These are phyloP conservation scores for Fusarium sp. DNA, from an alignment of 2,329 filamentous ascomycete genomes.

Conservation along the genomic window DNA sequence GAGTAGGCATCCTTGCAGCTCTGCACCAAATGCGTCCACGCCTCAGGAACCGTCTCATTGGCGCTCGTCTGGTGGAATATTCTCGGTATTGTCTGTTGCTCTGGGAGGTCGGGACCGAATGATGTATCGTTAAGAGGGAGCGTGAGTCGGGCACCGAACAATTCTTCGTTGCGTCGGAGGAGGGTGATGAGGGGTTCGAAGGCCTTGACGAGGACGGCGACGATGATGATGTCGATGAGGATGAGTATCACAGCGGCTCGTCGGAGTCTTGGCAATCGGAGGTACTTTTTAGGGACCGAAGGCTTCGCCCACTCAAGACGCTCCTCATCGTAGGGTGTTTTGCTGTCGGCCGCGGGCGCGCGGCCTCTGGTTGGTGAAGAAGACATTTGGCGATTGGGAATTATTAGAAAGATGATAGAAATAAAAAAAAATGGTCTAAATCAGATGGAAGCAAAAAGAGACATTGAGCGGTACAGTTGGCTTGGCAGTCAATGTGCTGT, in stretches of 20 bases:
- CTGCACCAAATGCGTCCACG: conserved; percentile 76
- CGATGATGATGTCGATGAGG: conserved; percentile 73
- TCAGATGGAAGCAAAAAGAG: neutral
- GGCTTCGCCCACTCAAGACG: conserved; percentile 44
- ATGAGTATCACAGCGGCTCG: conserved; percentile 68
- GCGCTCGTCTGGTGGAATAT: conserved; percentile 84
- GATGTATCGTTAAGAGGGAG: conserved; percentile 74
- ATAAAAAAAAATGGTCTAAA: neutral
- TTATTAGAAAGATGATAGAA: neutral
- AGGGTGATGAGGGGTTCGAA: conserved; percentile 81
- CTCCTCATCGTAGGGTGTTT: conserved; percentile 46
- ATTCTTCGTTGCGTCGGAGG: conserved; percentile 64
- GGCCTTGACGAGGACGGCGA: conserved; percentile 75
- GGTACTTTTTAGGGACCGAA: conserved; percentile 44
- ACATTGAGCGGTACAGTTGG: neutral
- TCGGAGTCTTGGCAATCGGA: conserved; percentile 42
- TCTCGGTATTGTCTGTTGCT: conserved; percentile 79
- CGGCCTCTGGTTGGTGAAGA: conserved; percentile 31
- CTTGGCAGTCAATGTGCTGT: neutral
- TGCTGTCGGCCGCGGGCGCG: conserved; percentile 13
- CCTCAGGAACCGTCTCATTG: conserved; percentile 76
- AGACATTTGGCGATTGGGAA: conserved; percentile 9
- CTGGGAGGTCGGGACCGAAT: conserved; percentile 61
- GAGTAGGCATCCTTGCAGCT: conserved; percentile 77
- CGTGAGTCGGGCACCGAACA: conserved; percentile 49